Percentiles rank a stretch among this genome's conserved stretches.
phyloP scores from a whole-genome alignment of 2,329 filamentous ascomycete species.

The Pleomassaria siparia region DNA sequence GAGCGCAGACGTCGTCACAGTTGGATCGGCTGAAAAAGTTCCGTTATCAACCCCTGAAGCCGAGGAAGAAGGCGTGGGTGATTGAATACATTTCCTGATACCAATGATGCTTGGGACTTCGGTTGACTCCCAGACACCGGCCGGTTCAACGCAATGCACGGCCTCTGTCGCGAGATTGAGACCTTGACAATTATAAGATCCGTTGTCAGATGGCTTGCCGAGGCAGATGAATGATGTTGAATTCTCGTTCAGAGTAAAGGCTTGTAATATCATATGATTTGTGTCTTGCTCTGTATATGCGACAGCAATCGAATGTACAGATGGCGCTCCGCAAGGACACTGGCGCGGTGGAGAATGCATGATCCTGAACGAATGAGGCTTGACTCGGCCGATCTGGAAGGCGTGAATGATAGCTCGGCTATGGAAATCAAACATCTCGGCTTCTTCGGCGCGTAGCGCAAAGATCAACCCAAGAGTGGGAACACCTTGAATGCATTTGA shows the following conservation, averaged over 20 bases:
- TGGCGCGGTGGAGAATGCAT: slow-evolving; percentile 57
- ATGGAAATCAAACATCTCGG: slow-evolving; percentile 63
- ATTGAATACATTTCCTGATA: slow-evolving; percentile 53
- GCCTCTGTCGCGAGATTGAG: slow-evolving; percentile 51
- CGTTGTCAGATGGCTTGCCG: slow-evolving; percentile 45
- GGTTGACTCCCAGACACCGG: slow-evolving; percentile 66
- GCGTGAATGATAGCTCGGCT: slow-evolving; percentile 61
- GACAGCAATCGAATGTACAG: slow-evolving; percentile 64
- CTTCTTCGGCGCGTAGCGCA: slow-evolving; percentile 58
- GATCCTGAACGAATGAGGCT: slow-evolving; percentile 61
- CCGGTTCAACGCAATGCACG: slow-evolving; percentile 59
- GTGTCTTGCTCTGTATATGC: slow-evolving; percentile 63
- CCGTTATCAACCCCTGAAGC: slow-evolving; percentile 28
- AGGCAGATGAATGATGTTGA: slow-evolving; percentile 59
- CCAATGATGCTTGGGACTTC: slow-evolving; percentile 64
- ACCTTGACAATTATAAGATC: slow-evolving; percentile 34
- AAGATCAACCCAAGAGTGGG: slow-evolving; percentile 62
- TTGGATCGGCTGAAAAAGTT: slow-evolving; percentile 13
- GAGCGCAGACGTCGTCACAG: slow-evolving; percentile 24
- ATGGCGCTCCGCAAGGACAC: slow-evolving; percentile 57
- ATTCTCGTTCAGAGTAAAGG: slow-evolving; percentile 58
- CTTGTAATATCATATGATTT: slow-evolving; percentile 66
- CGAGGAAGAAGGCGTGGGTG: slow-evolving; percentile 29
- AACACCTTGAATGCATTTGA: slow-evolving; percentile 61
- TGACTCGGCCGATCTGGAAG: slow-evolving; percentile 61